Base-by-base conservation (phyloP, 163 green algal genomes). In the Prototheca cutis region DNA sequence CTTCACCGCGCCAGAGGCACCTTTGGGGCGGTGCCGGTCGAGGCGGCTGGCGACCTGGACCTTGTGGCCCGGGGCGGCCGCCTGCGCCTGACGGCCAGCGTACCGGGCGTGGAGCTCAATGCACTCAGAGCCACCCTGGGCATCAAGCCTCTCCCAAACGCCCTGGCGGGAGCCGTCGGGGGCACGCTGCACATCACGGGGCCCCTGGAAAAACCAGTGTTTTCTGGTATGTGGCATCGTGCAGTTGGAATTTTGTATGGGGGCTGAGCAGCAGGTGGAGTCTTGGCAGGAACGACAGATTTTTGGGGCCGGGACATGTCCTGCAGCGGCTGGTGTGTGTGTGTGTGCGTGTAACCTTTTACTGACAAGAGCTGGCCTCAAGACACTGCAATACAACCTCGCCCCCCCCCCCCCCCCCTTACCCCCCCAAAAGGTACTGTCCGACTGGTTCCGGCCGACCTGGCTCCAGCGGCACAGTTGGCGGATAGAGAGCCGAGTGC, bases 151-250 rank as follows among this genome's bases (percentile, higher is more conserved):
- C 66, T 87, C 7, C 91, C 92, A 4, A 76, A 88, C 55, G 75
- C 86, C 0, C 40, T 94, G 1, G 84, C 85, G 4, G 91, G 90
- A 7, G 78, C 75, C 10, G 40, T 95, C 40, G 62, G 79, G 19
- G 91, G 91, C 13, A 76, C 85, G 62, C 65, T 98, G 61, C 85
- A 95, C 71, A 76, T 83, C 55, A 90, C 78, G 0, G 91, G 91
- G 2, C 86, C 87, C 2, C 78, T 97, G 31, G 90, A 97, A 59
- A 75, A 85, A 57, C 91, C 91, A 1, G 76, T 96, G 2, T 97
- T 96, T 71, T 87, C 76, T 33, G 85, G 85, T 40, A 17, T 49
- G 54, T 30, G 32, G 13, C n/a, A n/a, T n/a, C n/a, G n/a, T n/a
- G n/a, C n/a, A n/a, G n/a, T n/a, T n/a, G n/a, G n/a, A n/a, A n/a